phyloP scores from a whole-genome alignment of 257 asterid species.

The Parsonsia alboflavescens region DNA sequence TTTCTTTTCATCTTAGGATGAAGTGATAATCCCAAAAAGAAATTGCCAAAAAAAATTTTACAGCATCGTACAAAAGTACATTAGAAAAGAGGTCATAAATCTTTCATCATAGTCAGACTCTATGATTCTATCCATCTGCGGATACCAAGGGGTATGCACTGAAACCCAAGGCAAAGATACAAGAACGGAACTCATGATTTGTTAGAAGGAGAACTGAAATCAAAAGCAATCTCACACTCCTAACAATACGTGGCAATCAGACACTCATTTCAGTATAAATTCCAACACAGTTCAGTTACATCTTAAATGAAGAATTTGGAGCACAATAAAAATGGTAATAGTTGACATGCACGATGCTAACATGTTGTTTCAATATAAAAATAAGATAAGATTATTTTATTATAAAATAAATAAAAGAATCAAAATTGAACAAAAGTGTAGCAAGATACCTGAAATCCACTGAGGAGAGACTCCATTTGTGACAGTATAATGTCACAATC shows the following conservation, averaged over 20 bases:
- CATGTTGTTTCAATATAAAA: neutral
- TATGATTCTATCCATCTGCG: neutral
- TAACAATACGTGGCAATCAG: neutral
- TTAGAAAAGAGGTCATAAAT: neutral
- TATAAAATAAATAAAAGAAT: constrained; percentile 1
- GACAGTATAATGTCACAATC: constrained; percentile 89
- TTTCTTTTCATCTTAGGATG: neutral
- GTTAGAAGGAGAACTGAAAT: neutral
- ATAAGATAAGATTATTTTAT: no score
- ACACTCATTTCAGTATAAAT: neutral
- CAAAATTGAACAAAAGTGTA: constrained; percentile 1
- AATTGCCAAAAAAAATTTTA: neutral
- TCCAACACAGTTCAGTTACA: neutral
- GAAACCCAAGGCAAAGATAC: neutral
- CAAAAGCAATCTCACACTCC: neutral
- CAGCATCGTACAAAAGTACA: neutral
- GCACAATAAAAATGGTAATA: neutral
- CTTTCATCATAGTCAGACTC: neutral
- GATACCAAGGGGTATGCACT: neutral
- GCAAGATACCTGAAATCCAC: constrained; percentile 85
- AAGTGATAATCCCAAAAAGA: neutral
- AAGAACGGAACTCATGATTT: neutral
- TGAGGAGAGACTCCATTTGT: constrained; percentile 91
- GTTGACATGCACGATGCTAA: neutral
- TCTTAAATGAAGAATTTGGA: neutral